phyloP scores from a whole-genome alignment of 2,329 filamentous ascomycete species.

The Seiridium cupressi region DNA sequence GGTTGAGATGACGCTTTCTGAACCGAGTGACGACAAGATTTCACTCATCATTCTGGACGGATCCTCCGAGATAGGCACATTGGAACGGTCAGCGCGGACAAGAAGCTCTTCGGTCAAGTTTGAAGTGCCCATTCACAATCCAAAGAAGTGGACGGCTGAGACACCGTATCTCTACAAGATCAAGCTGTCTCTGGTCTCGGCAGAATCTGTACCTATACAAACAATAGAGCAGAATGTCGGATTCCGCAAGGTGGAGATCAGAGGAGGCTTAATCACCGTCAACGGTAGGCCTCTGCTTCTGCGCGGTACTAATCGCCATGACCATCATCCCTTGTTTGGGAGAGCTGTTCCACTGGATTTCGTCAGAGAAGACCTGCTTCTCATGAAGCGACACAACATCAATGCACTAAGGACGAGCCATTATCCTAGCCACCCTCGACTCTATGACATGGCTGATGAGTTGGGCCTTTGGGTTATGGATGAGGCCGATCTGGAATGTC shows the following conservation, averaged over 20 bases:
- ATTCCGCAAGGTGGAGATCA: conserved; percentile 63
- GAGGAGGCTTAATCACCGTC: conserved; percentile 57
- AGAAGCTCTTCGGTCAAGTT: neutral
- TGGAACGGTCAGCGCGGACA: neutral
- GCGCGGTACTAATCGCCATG: conserved; percentile 67
- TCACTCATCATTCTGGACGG: conserved; percentile 5
- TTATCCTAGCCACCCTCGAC: conserved; percentile 60
- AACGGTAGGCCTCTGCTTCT: conserved; percentile 62
- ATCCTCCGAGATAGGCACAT: neutral
- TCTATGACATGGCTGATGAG: conserved; percentile 62
- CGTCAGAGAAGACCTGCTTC: conserved; percentile 58
- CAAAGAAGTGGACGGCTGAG: conserved; percentile 68
- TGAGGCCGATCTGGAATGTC: conserved; percentile 51
- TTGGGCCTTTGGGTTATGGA: conserved; percentile 62
- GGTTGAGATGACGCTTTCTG: conserved; percentile 33
- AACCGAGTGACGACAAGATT: neutral
- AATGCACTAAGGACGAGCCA: conserved; percentile 70
- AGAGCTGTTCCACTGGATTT: conserved; percentile 63
- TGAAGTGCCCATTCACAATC: conserved; percentile 46
- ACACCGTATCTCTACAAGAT: conserved; percentile 60
- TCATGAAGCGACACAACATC: conserved; percentile 71
- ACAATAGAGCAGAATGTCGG: conserved; percentile 54
- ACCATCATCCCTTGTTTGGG: conserved; percentile 64
- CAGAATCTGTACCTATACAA: conserved; percentile 25
- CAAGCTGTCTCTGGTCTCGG: conserved; percentile 35